These are phyloP conservation scores for Diaporthe amygdali DNA, from an alignment of 2,329 filamentous ascomycete species.

Conservation along the genomic window DNA sequence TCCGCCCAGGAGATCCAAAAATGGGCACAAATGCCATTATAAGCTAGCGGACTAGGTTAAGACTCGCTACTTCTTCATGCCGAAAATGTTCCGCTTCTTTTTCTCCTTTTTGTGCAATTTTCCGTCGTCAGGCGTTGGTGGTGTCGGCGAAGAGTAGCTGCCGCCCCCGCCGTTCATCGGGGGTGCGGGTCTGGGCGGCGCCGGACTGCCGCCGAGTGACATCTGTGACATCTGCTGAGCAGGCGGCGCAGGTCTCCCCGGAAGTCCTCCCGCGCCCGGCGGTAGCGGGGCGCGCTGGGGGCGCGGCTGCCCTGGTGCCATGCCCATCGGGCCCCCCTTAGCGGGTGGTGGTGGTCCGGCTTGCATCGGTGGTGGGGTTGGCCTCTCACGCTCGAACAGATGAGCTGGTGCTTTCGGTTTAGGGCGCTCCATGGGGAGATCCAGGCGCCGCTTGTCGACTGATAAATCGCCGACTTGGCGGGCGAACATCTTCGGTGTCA, in stretches of 20 bases:
- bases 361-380: slow-evolving; percentile 53
- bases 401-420: slow-evolving; percentile 84
- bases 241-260: slow-evolving; percentile 49
- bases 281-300: slow-evolving; percentile 33
- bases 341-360: slow-evolving; percentile 36
- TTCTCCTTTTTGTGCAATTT: slow-evolving; percentile 62
- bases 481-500: slow-evolving; percentile 82
- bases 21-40: too few relatives aligned
- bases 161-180: slow-evolving; percentile 31
- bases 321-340: slow-evolving; percentile 31
- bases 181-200: slow-evolving; percentile 32
- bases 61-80: slow-evolving; percentile 59
- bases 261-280: slow-evolving; percentile 38
- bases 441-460: slow-evolving; percentile 74
- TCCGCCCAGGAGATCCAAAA: neutral
- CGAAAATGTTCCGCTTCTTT: slow-evolving; percentile 64
- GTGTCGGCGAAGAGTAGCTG: slow-evolving; percentile 30
- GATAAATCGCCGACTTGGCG: slow-evolving; percentile 83
- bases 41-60: neutral
- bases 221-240: slow-evolving; percentile 61
- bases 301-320: slow-evolving; percentile 34
- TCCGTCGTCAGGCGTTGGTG: slow-evolving; percentile 27
- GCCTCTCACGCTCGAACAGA: slow-evolving; percentile 75
- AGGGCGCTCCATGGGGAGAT: slow-evolving; percentile 81
- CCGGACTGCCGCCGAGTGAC: slow-evolving; percentile 45